Conservation (phyloP, 2,329 filamentous ascomycete genomes). For the Ophiocordyceps camponoti-leonardi region DNA sequence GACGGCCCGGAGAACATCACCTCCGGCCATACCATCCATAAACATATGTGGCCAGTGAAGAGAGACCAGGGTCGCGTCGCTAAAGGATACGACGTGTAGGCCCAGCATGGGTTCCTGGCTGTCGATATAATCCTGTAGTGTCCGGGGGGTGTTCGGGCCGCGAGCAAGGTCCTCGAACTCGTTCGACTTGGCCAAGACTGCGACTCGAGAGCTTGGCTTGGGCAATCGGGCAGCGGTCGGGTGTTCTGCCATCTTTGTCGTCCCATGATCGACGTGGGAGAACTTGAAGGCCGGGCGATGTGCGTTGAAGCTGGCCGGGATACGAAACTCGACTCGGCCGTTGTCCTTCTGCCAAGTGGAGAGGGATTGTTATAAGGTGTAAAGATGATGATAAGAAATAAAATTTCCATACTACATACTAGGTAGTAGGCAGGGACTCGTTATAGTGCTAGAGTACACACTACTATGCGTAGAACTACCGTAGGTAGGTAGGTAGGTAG, state of each 20-base stretch:
- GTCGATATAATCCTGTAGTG: background rate
- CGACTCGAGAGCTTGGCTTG: background rate
- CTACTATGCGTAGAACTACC: too few relatives aligned
- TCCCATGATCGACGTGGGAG: background rate
- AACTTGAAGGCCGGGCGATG: background rate
- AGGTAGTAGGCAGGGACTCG: too few relatives aligned
- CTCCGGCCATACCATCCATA: background rate
- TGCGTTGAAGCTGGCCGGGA: background rate
- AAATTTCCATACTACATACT: too few relatives aligned
- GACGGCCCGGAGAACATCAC: slow-evolving; percentile 3
- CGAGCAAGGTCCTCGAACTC: background rate
- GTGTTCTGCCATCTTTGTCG: background rate
- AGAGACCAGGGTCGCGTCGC: background rate
- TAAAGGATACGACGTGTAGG: background rate
- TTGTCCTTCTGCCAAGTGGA: too few relatives aligned
- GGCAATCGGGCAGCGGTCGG: background rate
- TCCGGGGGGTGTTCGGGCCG: background rate
- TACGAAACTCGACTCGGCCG: background rate
- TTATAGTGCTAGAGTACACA: too few relatives aligned
- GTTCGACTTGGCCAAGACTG: background rate
- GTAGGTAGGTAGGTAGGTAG: too few relatives aligned
- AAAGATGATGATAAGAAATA: too few relatives aligned
- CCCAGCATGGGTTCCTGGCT: background rate
- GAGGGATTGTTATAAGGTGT: too few relatives aligned
- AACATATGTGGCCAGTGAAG: background rate